Evolutionary conservation across 768 basidiomycete genomes (phyloP), one percentile per base, ranked within the genome.

Genomic region (Clavaria fumosa): DNA sequence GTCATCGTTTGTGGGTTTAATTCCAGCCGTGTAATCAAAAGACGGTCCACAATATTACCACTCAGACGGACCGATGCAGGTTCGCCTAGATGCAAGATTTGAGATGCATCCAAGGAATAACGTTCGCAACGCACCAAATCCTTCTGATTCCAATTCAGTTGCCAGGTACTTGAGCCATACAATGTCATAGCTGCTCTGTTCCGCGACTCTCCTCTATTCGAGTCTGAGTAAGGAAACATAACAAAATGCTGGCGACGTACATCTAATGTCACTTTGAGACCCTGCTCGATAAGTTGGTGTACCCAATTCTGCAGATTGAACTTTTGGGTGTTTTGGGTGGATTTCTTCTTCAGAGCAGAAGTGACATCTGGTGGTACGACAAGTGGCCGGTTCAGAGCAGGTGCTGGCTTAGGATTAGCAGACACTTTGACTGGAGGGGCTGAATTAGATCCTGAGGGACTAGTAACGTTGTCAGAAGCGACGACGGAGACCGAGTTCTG

Each of bases 81-180:
- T 44, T 35, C 37, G 33, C 23, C 31, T 43, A 34, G 38, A 20
- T 30, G 6, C n/a, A 39, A 30, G 38, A 18, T n/a, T 26, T n/a
- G 33, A 11, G 23, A 2, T 11, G 22, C 6, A 37, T 36, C 9
- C 12, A 9, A n/a, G 22, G 18, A 20, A 10, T n/a, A 32, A 20
- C 35, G 11, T 31, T 10, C 11, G 19, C 19, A 21, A 55, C 67
- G 43, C 47, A 74, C 75, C 40, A 35, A 60, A 51, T 23, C 62
- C 64, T 47, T 88, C 84, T 17, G 70, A 60, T 24, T 58, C 58
- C 18, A 93, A 53, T 47, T 96, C 91, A 5, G 60, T 53, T 15
- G 70, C 70, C 18, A 93, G 61, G 23, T 62, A 55, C 58, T 90
- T 90, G 43, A 96, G 69, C 85, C 85, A 93, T 18, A 84, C 79